Evolutionary conservation across 1,284 basidiomycete genomes (phyloP).

Genomic region (Rhodotorula sp.): DNA sequence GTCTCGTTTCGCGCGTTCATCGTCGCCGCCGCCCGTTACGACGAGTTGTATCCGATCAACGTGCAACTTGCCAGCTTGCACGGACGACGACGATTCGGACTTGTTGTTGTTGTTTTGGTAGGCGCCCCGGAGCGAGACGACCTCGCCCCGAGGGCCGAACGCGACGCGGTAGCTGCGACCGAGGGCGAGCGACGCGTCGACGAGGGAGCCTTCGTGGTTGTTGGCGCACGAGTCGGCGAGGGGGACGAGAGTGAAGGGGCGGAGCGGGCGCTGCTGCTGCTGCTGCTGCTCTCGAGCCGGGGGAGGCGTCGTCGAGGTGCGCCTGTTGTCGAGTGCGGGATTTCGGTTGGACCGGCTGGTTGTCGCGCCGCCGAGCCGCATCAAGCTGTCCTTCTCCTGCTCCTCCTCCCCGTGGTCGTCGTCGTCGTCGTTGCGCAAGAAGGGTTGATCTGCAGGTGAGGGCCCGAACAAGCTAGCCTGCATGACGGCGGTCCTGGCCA

Average conservation of each 20-base stretch:
- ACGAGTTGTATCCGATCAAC: slow-evolving; percentile 29
- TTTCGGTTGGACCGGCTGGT: too few relatives aligned
- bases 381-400: not conserved
- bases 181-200: slow-evolving; percentile 79
- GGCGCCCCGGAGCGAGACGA: not conserved
- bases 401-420: not conserved
- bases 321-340: slow-evolving; percentile 3
- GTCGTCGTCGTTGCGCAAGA: slow-evolving; percentile 2
- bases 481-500: slow-evolving; percentile 74
- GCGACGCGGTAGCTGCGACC: slow-evolving; percentile 87
- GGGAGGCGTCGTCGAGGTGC: slow-evolving; percentile 7
- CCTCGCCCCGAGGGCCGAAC: slow-evolving; percentile 65
- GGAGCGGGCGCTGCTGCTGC: slow-evolving; percentile 58
- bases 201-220: slow-evolving; percentile 64
- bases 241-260: slow-evolving; percentile 58
- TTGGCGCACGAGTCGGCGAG: slow-evolving; percentile 57
- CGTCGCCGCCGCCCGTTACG: not conserved
- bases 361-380: too few relatives aligned
- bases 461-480: slow-evolving; percentile 73
- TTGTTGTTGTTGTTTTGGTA: slow-evolving; percentile 1
- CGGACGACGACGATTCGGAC: not conserved
- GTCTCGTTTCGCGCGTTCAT: not conserved
- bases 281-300: slow-evolving; percentile 24
- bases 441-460: not conserved
- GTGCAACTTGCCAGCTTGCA: not conserved